phyloP scores from a whole-genome alignment of 192 early-diverging fungal species.

The Chytriomyces confervae region DNA sequence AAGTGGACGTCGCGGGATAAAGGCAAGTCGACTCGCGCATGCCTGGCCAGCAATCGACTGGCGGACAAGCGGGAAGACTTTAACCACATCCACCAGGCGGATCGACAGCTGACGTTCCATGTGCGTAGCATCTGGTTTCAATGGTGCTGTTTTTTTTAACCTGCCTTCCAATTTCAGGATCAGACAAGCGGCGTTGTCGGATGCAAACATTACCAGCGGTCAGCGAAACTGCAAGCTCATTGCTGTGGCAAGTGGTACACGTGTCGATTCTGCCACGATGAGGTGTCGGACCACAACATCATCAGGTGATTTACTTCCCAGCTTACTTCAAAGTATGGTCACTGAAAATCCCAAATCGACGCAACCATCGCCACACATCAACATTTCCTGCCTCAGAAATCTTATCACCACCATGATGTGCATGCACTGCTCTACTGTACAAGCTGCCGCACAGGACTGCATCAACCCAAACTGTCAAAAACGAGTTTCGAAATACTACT shows the following conservation, averaged over 20 bases:
- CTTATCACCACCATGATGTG: slow-evolving; percentile 86
- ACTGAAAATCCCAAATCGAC: no score
- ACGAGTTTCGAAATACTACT: slow-evolving; percentile 82
- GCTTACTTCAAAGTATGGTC: neutral
- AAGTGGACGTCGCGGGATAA: slow-evolving; percentile 57
- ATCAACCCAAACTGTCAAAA: slow-evolving; percentile 63
- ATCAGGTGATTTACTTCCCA: slow-evolving; percentile 56
- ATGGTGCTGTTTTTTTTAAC: neutral
- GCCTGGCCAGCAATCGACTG: slow-evolving; percentile 40
- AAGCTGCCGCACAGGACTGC: slow-evolving; percentile 81
- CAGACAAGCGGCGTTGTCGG: slow-evolving; percentile 62
- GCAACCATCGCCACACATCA: no score
- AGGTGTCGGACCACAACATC: slow-evolving; percentile 68
- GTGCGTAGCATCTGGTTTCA: slow-evolving; percentile 20
- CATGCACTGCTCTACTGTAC: slow-evolving; percentile 86
- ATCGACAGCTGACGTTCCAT: slow-evolving; percentile 55
- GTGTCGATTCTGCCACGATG: slow-evolving; percentile 84
- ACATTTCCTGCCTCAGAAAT: slow-evolving; percentile 45
- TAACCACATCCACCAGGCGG: slow-evolving; percentile 44
- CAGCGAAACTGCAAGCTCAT: slow-evolving; percentile 73
- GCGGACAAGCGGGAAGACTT: slow-evolving; percentile 48
- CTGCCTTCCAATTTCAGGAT: slow-evolving; percentile 48
- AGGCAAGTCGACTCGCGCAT: slow-evolving; percentile 24
- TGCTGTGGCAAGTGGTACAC: slow-evolving; percentile 78
- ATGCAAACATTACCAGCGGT: slow-evolving; percentile 81